Evolutionary conservation across 495 filamentous ascomycete species (phyloP).

Genomic region (Xylaria longipes): DNA sequence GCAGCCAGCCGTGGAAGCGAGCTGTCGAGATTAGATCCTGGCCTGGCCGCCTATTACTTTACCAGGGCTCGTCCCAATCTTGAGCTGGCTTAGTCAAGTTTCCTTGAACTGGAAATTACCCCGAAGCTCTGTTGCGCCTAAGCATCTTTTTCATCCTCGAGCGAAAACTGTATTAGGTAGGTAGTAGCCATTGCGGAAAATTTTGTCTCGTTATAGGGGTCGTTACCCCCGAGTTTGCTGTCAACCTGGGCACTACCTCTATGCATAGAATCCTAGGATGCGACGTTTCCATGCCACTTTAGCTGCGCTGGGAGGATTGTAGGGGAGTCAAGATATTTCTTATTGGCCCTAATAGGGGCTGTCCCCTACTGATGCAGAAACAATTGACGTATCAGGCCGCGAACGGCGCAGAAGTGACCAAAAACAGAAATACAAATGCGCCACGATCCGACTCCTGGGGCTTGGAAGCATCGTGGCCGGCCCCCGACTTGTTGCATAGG

Average conservation of each 20-base stretch:
- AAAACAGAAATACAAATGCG: constrained; percentile 18
- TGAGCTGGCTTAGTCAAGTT: not conserved
- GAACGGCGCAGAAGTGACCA: constrained; percentile 10
- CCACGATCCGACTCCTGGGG: constrained; percentile 15
- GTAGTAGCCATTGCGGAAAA: not conserved
- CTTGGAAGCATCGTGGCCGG: constrained; percentile 14
- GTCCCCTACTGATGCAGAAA: constrained; percentile 14
- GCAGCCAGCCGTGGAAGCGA: not conserved
- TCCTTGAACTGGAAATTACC: not conserved
- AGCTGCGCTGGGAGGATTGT: constrained; percentile 2
- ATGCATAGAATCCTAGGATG: constrained; percentile 19
- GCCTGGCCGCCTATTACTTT: not conserved
- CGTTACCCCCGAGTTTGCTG: not conserved
- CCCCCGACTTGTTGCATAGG: constrained; percentile 11
- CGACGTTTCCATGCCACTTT: constrained; percentile 7
- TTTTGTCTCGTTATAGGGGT: not conserved
- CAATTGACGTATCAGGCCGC: constrained; percentile 25
- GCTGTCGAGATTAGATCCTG: not conserved
- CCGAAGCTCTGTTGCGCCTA: not conserved
- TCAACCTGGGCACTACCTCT: not conserved
- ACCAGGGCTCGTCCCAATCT: not conserved
- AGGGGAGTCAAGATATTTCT: not conserved
- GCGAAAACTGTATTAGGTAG: not conserved
- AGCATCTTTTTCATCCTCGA: not conserved
- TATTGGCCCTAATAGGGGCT: constrained; percentile 2